phyloP scores from a whole-genome alignment of 345 rosid species.

The Salix koriyanagi region DNA sequence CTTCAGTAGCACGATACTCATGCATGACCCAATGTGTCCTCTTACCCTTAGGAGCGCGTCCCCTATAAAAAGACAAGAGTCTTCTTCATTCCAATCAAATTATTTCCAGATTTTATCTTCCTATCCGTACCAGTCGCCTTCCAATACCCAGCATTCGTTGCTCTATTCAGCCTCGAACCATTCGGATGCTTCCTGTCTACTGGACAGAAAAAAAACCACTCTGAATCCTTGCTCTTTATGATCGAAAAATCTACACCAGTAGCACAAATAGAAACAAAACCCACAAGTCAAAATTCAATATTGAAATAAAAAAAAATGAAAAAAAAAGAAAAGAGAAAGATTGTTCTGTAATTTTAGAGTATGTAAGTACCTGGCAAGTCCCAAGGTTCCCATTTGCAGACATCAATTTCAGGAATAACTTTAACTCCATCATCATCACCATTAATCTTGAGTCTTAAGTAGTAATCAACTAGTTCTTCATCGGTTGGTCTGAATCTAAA shows the following conservation, averaged over 20 bases:
- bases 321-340: background rate
- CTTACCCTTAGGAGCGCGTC: slow-evolving; percentile 74
- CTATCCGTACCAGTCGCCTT: slow-evolving; percentile 94
- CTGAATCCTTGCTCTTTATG: slow-evolving; percentile 52
- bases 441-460: slow-evolving; percentile 70
- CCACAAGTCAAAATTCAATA: background rate
- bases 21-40: slow-evolving; percentile 92
- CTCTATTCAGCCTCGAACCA: slow-evolving; percentile 76
- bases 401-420: slow-evolving; percentile 73
- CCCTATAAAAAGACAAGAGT: slow-evolving; percentile 79
- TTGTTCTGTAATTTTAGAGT: background rate
- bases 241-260: slow-evolving; percentile 51
- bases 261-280: background rate
- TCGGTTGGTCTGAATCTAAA: slow-evolving; percentile 90
- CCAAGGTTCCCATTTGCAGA: slow-evolving; percentile 94
- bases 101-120: slow-evolving; percentile 47
- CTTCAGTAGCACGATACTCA: slow-evolving; percentile 70
- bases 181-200: slow-evolving; percentile 82
- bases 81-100: slow-evolving; percentile 79
- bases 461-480: slow-evolving; percentile 63
- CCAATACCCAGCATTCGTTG: slow-evolving; percentile 82
- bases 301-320: background rate
- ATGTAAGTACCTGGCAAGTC: slow-evolving; percentile 70
- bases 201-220: slow-evolving; percentile 98
- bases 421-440: slow-evolving; percentile 51